Evolutionary conservation across 306 rosid genomes (phyloP), one percentile per base, ranked within the genome.

Genomic region (Betula pendula): DNA sequence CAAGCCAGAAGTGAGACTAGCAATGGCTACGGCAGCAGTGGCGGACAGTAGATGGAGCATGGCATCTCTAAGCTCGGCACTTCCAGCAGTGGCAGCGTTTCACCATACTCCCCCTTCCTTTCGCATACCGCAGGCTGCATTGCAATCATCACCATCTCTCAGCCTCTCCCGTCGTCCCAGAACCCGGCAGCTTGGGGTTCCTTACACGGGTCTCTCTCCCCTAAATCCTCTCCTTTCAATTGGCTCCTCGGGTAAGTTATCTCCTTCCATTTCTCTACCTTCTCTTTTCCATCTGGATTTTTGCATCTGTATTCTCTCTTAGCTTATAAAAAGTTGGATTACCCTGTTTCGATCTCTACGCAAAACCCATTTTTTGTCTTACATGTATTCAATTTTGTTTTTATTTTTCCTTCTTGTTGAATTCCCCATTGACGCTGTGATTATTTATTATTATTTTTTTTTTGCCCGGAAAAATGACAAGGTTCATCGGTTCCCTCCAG

Each of bases 171-270:
- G 49, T 45, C 49, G 49, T 14, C 55, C n/a, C n/a, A 49, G 55
- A 16, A 49, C n/a, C 55, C 20, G 16, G n/a, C 1, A 11, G n/a
- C 56, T 75, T 44, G 79, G 87, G 11, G 80, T 85, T 43, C 85
- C 91, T 45, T 89, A 49, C 89, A 56, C 85, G 0, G 98, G 97
- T 33, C 91, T 92, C 11, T 77, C 88, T 42, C 91, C 92, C 77
- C 78, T 84, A 0, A 78, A 74, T 47, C 84, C 86, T 68, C 55
- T 71, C 63, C 76, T 73, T 83, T 68, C 84, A 79, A 9, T 14
- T 56, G 31, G 5, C 20, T 4, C 5, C 27, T 24, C 31, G 0
- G 49, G 49, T 45, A 45, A 45, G 49, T 45, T 45, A 45, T 10
- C 63, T 56, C 29, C 15, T 56, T 4, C 63, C 29, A 56, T 24